Percentiles rank a stretch among this genome's conserved stretches.
Conservation (phyloP, 2,329 filamentous ascomycete genomes). For the Monosporascus sp. region DNA sequence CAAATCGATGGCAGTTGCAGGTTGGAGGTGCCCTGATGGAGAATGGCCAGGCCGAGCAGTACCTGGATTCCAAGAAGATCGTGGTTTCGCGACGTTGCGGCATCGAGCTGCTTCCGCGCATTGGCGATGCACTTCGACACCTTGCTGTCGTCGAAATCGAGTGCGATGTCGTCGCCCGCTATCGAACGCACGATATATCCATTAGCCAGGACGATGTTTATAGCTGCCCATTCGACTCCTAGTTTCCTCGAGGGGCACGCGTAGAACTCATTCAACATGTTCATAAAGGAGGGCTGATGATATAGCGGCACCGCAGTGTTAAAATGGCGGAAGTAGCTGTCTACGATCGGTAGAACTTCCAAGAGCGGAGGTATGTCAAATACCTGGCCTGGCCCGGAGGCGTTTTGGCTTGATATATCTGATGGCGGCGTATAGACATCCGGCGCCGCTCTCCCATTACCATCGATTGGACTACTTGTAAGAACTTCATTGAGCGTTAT, state of each 20-base stretch:
- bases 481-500: neutral
- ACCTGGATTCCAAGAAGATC: slow-evolving; percentile 34
- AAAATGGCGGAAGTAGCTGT: slow-evolving; percentile 32
- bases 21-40: slow-evolving; percentile 33
- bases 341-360: slow-evolving; percentile 30
- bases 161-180: slow-evolving; percentile 9
- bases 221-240: slow-evolving; percentile 30
- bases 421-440: no score
- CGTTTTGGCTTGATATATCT: neutral
- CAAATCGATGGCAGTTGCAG: slow-evolving; percentile 32
- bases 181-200: slow-evolving; percentile 24
- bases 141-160: slow-evolving; percentile 12
- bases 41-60: slow-evolving; percentile 31
- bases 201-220: slow-evolving; percentile 35
- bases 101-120: slow-evolving; percentile 31
- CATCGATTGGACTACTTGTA: neutral
- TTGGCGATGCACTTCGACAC: slow-evolving; percentile 29
- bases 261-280: slow-evolving; percentile 31
- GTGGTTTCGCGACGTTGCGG: neutral
- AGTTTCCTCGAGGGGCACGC: slow-evolving; percentile 16
- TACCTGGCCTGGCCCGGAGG: neutral
- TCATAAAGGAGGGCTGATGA: slow-evolving; percentile 30
- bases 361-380: slow-evolving; percentile 24
- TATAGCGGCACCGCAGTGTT: slow-evolving; percentile 34
- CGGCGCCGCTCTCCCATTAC: neutral